phyloP scores from a whole-genome alignment of 441 rosid genomes.

The Corymbia citriodora region DNA sequence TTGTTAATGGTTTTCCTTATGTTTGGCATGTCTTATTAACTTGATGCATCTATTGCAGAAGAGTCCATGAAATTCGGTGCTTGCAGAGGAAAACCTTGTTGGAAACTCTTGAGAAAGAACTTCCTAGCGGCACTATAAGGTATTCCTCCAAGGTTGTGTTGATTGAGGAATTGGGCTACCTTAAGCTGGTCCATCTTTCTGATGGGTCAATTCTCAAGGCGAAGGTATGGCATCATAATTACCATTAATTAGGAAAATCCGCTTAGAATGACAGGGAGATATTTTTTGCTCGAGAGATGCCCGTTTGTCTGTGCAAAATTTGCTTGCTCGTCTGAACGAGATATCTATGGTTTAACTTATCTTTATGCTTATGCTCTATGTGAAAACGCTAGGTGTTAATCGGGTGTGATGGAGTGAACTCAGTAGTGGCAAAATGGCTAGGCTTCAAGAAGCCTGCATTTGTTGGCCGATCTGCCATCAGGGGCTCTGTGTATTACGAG shows the following conservation, averaged over 20 bases:
- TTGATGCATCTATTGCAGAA: background rate
- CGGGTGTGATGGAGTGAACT: background rate
- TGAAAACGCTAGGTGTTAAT: background rate
- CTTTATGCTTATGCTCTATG: background rate
- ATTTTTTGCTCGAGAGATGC: background rate
- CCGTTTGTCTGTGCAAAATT: background rate
- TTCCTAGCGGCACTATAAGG: conserved; percentile 53
- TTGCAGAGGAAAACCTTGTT: conserved; percentile 46
- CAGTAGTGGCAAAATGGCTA: background rate
- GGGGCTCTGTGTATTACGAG: background rate
- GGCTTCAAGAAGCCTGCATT: background rate
- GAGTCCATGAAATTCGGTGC: conserved; percentile 46
- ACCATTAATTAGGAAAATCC: background rate
- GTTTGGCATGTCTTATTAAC: background rate
- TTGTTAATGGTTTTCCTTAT: background rate
- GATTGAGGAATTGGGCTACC: background rate
- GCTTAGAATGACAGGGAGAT: background rate
- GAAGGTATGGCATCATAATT: background rate
- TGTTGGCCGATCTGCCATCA: background rate
- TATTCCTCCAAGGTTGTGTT: background rate
- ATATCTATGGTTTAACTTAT: background rate
- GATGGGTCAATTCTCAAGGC: background rate
- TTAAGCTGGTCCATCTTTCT: background rate
- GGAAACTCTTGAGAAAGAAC: conserved; percentile 50
- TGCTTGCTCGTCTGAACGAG: background rate